Evolutionary conservation across 1,284 basidiomycete species (phyloP), one percentile per base, ranked within the genome.

Genomic region (Ganoderma lucidum): DNA sequence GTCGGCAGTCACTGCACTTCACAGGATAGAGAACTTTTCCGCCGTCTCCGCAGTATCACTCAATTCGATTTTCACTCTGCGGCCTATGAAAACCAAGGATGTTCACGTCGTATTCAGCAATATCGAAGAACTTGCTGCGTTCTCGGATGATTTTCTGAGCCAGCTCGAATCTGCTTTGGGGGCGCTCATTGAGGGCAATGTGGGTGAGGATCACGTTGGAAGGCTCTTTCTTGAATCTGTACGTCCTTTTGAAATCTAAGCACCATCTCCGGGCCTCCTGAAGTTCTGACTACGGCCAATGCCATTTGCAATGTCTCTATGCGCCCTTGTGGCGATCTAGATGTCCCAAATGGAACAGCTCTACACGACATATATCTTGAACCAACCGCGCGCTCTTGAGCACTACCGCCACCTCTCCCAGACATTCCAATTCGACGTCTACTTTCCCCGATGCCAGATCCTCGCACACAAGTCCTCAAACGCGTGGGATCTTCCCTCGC

Each of bases 401-500:
- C 93, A 94, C 70, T 86, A 96, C 32, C 82, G 86, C 66, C 78
- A 84, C 19, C 79, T 90, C 17, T 85, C 86, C 6, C 80, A 85
- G 70, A 88, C 88, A 0, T 86, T 83, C 15, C 86, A 89, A 3
- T 83, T 93, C n/a, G 81, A 84, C 4, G 81, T 86, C 0, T 94
- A 95, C 80, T 85, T 96, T 42, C 79, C 87, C 14, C 89, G 90
- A 30, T 93, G 92, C 30, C 90, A 90, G 78, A 82, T 83, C 3
- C 83, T 91, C 48, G 91, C 94, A 17, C 88, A 92, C n/a, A 85
- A 87, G 5, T 86, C 92, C 59, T 94, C 96, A 0, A 93, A 96
- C 76, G 95, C 96, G 1, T 98, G 96, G 97, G 96, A 98, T 79
- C 88, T 98, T 58, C 87, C 93, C 8, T 97, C 96, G 0, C 87